Base-by-base conservation (phyloP, 1,284 basidiomycete species). In the Melampsora larici-populina region DNA sequence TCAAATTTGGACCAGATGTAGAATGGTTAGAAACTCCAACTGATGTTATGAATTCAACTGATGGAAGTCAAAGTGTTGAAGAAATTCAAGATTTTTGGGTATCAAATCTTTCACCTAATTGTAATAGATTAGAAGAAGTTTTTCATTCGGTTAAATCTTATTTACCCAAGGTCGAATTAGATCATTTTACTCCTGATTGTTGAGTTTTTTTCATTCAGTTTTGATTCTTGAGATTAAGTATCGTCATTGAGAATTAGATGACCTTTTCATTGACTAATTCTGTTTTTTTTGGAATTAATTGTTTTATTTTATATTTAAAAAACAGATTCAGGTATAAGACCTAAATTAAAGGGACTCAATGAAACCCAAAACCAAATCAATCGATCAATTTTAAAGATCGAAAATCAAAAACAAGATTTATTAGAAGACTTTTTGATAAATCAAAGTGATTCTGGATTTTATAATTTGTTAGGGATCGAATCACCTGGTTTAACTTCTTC, bases 1-100 rank as follows among this genome's bases (percentile, higher is more conserved):
- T 99, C 70, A 89, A 89, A 31, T 99, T 99, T 83, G 96, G 96
- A 0, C 97, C 96, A 2, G 94, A 98, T 82, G 87, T 95, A 9
- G 91, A 97, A 82, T 94, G 92, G 89, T 87, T 97, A 81, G 87
- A 88, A 7, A 68, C 73, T n/a, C n/a, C 13, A 18, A 58, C 17
- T 49, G 40, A 24, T 24, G 51, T 31, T 24, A 68, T 17, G 63
- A 15, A 21, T 17, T 15, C n/a, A 17, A 31, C 3, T 36, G n/a
- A 72, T 21, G 51, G 51, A n/a, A 36, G 58, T 49, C 21, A 8
- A 40, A 60, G 1, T 15, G 15, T 31, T 24, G 67, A 78, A 40
- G 75, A 70, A 65, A 21, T 64, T 46, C 60, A 70, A 51, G 68
- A 78, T 31, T 78, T 49, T 64, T 78, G 75, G 75, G 24, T 46